Evolutionary conservation across 2,329 filamentous ascomycete species (phyloP).

Genomic region (Didymella segeticola): DNA sequence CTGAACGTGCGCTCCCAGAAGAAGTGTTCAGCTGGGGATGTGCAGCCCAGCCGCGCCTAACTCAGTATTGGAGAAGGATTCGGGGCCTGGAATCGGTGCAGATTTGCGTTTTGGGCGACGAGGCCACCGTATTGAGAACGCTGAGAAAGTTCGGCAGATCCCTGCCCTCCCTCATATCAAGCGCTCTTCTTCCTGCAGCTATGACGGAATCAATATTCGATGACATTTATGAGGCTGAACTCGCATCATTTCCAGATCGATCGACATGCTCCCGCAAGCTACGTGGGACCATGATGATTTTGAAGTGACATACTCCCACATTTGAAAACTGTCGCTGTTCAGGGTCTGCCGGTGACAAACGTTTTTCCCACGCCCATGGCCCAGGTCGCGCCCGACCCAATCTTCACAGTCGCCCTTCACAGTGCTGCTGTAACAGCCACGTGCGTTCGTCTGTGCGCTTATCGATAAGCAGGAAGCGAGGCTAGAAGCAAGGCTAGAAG

Average conservation of each 20-base stretch:
- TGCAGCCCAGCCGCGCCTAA: slow-evolving; percentile 1
- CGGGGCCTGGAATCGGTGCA: not conserved
- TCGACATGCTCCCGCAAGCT: not conserved
- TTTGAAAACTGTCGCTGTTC: not conserved
- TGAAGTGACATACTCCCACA: not conserved
- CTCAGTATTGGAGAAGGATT: not conserved
- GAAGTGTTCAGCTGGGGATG: not conserved
- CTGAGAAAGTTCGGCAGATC: slow-evolving; percentile 2
- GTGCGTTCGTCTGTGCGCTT: not conserved
- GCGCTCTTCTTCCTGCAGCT: not conserved
- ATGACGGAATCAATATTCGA: slow-evolving; percentile 14
- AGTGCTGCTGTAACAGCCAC: not conserved
- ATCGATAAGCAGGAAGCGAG: slow-evolving; percentile 8
- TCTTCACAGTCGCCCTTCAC: not conserved
- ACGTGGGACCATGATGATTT: not conserved
- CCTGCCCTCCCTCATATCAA: slow-evolving; percentile 8
- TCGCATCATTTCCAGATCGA: not conserved
- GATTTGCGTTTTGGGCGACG: not conserved
- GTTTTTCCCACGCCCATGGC: not conserved
- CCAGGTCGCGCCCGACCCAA: not conserved
- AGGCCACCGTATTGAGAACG: not conserved
- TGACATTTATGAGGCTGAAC: slow-evolving; percentile 1
- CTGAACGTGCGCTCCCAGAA: not conserved
- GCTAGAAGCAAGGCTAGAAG: not conserved
- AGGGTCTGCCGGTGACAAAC: not conserved